A percentile compares a stretch with the other conserved stretches of the same genome.
Conservation (phyloP, 805 yeast species). For the Ogataea nonfermentans region DNA sequence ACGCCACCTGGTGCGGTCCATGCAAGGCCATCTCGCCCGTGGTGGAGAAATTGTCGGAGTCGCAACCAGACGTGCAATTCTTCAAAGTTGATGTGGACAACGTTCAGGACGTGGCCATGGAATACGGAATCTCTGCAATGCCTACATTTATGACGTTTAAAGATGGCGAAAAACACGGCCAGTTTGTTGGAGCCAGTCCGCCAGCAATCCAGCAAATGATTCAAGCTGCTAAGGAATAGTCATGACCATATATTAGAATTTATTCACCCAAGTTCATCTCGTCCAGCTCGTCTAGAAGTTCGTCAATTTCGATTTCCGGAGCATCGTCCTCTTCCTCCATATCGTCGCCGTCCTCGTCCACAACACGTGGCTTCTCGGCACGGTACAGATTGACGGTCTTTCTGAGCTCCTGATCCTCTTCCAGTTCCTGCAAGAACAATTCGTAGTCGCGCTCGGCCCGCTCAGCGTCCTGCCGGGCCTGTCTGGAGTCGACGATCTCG, state of each 20-base stretch:
- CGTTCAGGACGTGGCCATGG: conserved; percentile 55
- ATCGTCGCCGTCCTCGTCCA: conserved; percentile 28
- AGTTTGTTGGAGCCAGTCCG: conserved; percentile 66
- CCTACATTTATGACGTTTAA: conserved; percentile 69
- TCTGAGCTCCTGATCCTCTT: conserved; percentile 94
- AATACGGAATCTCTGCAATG: conserved; percentile 67
- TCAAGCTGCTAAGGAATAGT: conserved; percentile 22
- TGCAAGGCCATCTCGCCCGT: conserved; percentile 69
- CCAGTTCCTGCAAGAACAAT: conserved; percentile 92
- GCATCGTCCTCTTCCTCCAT: conserved; percentile 60
- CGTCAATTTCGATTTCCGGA: conserved; percentile 87
- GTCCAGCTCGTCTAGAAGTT: conserved; percentile 90
- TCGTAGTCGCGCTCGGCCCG: conserved; percentile 94
- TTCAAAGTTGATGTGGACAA: conserved; percentile 72
- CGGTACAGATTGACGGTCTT: conserved; percentile 87
- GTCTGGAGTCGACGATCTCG: conserved; percentile 51
- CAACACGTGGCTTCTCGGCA: conserved; percentile 38
- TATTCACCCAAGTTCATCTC: conserved; percentile 74
- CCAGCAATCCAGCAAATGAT: conserved; percentile 33
- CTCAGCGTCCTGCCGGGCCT: conserved; percentile 84
- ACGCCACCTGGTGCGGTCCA: conserved; percentile 80
- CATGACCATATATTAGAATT: background rate
- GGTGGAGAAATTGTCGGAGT: conserved; percentile 42
- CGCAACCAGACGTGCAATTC: conserved; percentile 51
- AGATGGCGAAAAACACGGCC: conserved; percentile 55